phyloP scores from a whole-genome alignment of 208 protist genomes.

The Porcisia deanei region DNA sequence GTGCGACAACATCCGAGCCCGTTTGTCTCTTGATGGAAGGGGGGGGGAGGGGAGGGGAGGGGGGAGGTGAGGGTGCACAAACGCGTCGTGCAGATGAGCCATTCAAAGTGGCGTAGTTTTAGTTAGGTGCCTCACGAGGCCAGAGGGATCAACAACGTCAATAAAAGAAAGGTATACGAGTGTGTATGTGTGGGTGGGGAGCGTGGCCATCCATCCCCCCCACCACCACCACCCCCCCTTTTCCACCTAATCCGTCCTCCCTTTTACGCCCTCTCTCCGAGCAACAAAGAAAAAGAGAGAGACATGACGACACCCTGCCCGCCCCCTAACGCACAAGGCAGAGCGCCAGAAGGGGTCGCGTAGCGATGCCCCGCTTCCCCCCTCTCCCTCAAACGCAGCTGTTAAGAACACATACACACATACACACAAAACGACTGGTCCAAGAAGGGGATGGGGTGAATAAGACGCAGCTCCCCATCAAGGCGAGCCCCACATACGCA shows the following conservation, averaged over 20 bases:
- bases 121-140: constrained; percentile 2
- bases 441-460: neutral
- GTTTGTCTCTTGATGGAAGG: neutral
- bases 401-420: neutral
- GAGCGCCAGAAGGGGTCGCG: neutral
- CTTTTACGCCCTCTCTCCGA: too few species aligned
- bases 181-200: neutral
- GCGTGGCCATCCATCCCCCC: too few species aligned
- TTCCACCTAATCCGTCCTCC: too few species aligned
- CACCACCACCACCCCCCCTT: too few species aligned
- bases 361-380: neutral
- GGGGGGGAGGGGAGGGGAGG: neutral
- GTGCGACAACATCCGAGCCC: too few species aligned
- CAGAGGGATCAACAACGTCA: constrained; percentile 7
- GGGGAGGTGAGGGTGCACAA: neutral
- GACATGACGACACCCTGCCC: too few species aligned
- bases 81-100: neutral
- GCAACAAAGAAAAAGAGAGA: too few species aligned
- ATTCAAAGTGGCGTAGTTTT: neutral
- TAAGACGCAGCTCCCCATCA: neutral
- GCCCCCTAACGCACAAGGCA: neutral
- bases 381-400: neutral
- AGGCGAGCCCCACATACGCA: neutral
- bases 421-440: neutral
- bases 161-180: neutral